Percentiles rank a stretch among this genome's conserved stretches.
Evolutionary conservation across 2,329 filamentous ascomycete genomes (phyloP).

Genomic region (Microdochium paspali): DNA sequence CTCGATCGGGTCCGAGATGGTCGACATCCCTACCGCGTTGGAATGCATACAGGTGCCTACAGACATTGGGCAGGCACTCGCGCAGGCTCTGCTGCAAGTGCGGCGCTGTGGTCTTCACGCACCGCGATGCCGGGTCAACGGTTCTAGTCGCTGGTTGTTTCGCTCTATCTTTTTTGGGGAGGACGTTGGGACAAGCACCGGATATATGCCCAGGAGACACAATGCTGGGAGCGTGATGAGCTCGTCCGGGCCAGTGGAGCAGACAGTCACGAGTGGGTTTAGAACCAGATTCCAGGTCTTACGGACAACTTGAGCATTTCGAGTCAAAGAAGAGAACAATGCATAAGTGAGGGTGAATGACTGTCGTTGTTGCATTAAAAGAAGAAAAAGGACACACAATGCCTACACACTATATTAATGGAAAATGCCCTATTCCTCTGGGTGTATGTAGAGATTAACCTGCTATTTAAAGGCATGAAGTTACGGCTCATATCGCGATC

Average conservation of each 20-base stretch:
- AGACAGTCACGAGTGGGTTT: slow-evolving; percentile 6
- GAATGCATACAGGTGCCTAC: background rate
- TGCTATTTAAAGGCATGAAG: too few relatives aligned
- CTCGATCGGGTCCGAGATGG: background rate
- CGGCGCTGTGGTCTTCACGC: slow-evolving; percentile 5
- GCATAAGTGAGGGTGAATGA: background rate
- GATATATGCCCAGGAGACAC: background rate
- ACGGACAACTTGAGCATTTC: slow-evolving; percentile 6
- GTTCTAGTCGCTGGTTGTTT: slow-evolving; percentile 5
- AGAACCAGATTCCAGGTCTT: slow-evolving; percentile 8
- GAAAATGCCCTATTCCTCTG: too few relatives aligned
- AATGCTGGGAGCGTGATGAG: slow-evolving; percentile 5
- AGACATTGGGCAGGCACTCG: slow-evolving; percentile 1
- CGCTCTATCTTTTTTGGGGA: slow-evolving; percentile 8
- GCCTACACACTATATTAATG: too few relatives aligned
- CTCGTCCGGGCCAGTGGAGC: slow-evolving; percentile 4
- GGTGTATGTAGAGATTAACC: too few relatives aligned
- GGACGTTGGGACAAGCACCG: slow-evolving; percentile 2
- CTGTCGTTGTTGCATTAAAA: background rate
- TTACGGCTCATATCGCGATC: too few relatives aligned
- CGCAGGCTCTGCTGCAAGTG: slow-evolving; percentile 5
- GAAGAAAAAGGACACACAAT: too few relatives aligned
- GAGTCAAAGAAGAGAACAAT: background rate
- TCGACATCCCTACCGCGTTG: background rate
- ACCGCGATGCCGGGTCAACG: slow-evolving; percentile 2